phyloP scores from a whole-genome alignment of 2,329 filamentous ascomycete genomes.

The Penicillium sp. region DNA sequence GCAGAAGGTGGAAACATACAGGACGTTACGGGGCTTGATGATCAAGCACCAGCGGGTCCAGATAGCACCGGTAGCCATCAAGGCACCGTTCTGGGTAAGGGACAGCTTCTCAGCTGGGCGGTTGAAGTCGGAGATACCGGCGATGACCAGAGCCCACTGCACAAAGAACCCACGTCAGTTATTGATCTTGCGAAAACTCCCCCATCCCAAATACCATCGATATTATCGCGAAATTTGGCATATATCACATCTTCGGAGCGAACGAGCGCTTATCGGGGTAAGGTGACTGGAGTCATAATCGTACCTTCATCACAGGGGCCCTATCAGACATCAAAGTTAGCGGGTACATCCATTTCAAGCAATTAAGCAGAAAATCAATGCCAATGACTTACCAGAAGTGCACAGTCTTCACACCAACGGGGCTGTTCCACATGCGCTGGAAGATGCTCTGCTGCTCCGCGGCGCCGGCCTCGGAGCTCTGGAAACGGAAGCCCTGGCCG shows the following conservation, averaged over 20 bases:
- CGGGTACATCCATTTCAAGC: background rate
- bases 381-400: constrained; percentile 77
- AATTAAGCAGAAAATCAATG: background rate
- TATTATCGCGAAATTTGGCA: background rate
- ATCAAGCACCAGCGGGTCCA: constrained; percentile 99
- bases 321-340: constrained; percentile 45
- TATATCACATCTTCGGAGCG: background rate
- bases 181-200: background rate
- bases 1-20: constrained; percentile 57
- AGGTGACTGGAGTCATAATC: constrained; percentile 11
- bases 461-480: constrained; percentile 62
- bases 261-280: background rate
- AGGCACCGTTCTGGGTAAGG: constrained; percentile 84
- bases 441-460: constrained; percentile 55
- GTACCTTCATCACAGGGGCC: constrained; percentile 89
- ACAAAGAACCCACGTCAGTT: constrained; percentile 3
- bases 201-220: background rate
- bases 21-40: constrained; percentile 89
- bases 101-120: constrained; percentile 92
- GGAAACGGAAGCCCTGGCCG: constrained; percentile 62
- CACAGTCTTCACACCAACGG: constrained; percentile 84
- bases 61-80: constrained; percentile 89
- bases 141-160: constrained; percentile 88
- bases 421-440: constrained; percentile 80
- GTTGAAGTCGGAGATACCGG: constrained; percentile 86